Evolutionary conservation across 1,284 basidiomycete genomes (phyloP), one percentile per base, ranked within the genome.

Genomic region (Athelia psychrophila): DNA sequence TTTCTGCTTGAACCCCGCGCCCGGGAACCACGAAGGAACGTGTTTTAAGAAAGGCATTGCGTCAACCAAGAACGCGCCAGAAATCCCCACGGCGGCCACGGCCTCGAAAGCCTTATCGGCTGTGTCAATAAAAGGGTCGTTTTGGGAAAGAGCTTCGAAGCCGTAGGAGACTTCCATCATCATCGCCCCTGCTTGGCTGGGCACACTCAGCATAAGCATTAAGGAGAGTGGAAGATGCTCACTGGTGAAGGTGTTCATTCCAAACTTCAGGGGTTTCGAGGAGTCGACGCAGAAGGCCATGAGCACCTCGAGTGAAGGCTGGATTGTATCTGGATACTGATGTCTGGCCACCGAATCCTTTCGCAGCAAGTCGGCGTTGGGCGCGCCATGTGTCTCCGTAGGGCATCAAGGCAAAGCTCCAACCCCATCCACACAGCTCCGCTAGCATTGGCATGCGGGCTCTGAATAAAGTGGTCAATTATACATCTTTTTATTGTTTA

Each of bases 331-430:
- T 18, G 16, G 38, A 45, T 60, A 66, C 16, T 61, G 62, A 44
- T 77, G 73, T 33, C 72, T 61, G 15, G 71, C 66, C 69, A 24
- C 72, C 65, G 54, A 81, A 79, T 54, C 75, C 68, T 6, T 67
- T 63, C 52, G 79, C 71, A 52, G 80, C 79, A 64, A 77, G 68
- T 47, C 67, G 73, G 42, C 78, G 74, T 57, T 79, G 75, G 30
- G 67, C 68, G 48, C 67, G 73, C 79, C 79, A 81, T 32, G 65
- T 64, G 18, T 78, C 72, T 71, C 72, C 77, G 36, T 80, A 80
- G 3, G 66, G 73, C 76, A 79, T 79, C 51, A 80, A 74, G 0
- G 70, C 74, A 45, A 81, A 75, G 45, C 74, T 75, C 69, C 75
- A 80, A 19, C 76, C 71, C 75, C 76, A 80, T 2, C 77, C 27